A percentile compares a stretch with the other conserved stretches of the same genome.
phyloP scores from a whole-genome alignment of 1,284 basidiomycete genomes.

The Cystobasidium sp. region DNA sequence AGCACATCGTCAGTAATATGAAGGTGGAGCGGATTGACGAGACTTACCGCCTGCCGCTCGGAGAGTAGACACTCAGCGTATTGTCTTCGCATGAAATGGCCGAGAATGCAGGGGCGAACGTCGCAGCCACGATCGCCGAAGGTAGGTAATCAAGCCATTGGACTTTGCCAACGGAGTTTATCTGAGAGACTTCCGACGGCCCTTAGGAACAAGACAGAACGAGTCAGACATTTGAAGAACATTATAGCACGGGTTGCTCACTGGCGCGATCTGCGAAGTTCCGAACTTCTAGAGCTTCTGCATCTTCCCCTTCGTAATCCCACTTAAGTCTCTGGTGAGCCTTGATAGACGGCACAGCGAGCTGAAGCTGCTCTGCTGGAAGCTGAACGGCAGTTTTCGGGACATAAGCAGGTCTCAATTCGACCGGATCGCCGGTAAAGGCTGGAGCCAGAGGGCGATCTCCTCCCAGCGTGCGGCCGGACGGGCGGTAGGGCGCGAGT shows the following conservation, averaged over 20 bases:
- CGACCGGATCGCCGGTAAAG: slow-evolving; percentile 60
- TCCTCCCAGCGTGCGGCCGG: slow-evolving; percentile 71
- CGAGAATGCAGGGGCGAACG: slow-evolving; percentile 69
- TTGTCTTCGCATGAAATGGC: slow-evolving; percentile 79
- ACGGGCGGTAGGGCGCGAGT: slow-evolving; percentile 48
- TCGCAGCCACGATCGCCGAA: slow-evolving; percentile 68
- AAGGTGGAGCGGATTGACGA: too few relatives aligned
- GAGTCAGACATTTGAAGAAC: neutral
- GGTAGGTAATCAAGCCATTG: slow-evolving; percentile 88
- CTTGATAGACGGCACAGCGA: slow-evolving; percentile 62
- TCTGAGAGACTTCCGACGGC: slow-evolving; percentile 70
- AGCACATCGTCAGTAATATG: neutral
- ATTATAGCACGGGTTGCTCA: slow-evolving; percentile 55
- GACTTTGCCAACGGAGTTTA: slow-evolving; percentile 66
- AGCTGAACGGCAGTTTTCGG: slow-evolving; percentile 46
- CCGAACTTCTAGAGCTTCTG: slow-evolving; percentile 72
- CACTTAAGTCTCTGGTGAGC: slow-evolving; percentile 66
- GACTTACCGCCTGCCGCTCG: slow-evolving; percentile 73
- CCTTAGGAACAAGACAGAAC: slow-evolving; percentile 57
- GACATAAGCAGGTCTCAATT: slow-evolving; percentile 60
- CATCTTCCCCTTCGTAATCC: slow-evolving; percentile 65
- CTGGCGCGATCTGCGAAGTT: slow-evolving; percentile 67
- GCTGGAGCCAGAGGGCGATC: slow-evolving; percentile 63
- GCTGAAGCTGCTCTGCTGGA: slow-evolving; percentile 56
- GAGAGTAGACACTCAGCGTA: slow-evolving; percentile 74